phyloP scores from a whole-genome alignment of 176 grass and related monocot genomes.

The Oryza longistaminata region DNA sequence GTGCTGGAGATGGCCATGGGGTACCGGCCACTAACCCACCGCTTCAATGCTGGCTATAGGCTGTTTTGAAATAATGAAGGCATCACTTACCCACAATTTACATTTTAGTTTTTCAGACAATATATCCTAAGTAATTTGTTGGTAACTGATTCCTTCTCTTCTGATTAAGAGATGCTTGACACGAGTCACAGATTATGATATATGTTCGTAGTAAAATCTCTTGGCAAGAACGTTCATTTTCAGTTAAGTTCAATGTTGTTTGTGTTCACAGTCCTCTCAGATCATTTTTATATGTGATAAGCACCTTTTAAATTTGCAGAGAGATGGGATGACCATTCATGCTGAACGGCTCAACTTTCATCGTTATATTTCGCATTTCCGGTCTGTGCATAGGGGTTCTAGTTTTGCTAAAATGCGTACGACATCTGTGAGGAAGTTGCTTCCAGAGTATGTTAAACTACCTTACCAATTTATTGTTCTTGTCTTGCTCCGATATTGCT shows the following conservation, averaged over 20 bases:
- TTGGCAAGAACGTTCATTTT: neutral
- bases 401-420: conserved; percentile 95
- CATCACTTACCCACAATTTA: conserved; percentile 20
- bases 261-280: neutral
- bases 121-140: neutral
- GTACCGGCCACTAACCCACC: neutral
- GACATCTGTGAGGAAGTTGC: conserved; percentile 88
- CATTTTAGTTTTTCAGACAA: neutral
- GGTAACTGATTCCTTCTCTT: neutral
- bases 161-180: conserved; percentile 22
- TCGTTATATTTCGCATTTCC: conserved; percentile 92
- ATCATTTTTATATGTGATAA: conserved; percentile 30
- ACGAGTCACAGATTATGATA: conserved; percentile 6
- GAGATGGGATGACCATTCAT: conserved; percentile 89
- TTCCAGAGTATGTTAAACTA: conserved; percentile 78
- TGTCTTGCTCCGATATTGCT: conserved; percentile 23
- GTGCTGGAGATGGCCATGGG: neutral
- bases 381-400: conserved; percentile 90
- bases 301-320: conserved; percentile 53
- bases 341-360: conserved; percentile 86
- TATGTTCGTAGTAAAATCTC: conserved; percentile 17
- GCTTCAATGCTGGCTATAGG: neutral
- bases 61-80: neutral
- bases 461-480: conserved; percentile 27
- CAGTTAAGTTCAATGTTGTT: conserved; percentile 6